Evolutionary conservation across 192 early-diverging fungal species (phyloP).

Genomic region (Linnemannia exigua): DNA sequence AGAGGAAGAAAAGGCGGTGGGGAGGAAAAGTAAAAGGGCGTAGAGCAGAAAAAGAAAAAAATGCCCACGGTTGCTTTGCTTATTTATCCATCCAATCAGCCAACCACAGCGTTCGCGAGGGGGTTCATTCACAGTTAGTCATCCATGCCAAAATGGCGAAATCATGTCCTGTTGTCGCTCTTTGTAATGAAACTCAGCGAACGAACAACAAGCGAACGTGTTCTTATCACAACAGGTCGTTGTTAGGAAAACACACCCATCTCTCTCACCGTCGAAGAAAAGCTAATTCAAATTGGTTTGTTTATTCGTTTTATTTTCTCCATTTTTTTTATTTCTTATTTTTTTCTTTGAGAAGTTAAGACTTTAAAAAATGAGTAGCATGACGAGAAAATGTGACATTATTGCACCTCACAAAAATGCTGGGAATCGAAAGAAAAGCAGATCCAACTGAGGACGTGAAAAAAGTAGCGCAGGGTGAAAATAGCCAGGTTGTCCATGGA

Average conservation of each 20-base stretch:
- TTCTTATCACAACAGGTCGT: not conserved
- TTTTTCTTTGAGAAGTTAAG: not conserved
- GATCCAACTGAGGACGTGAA: no score
- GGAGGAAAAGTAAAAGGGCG: not conserved
- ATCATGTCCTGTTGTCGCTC: not conserved
- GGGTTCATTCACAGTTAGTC: not conserved
- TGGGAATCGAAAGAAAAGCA: not conserved
- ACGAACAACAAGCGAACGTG: not conserved
- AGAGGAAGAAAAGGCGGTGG: not conserved
- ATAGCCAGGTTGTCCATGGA: no score
- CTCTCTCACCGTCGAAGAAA: not conserved
- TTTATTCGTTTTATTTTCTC: not conserved
- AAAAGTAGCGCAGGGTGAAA: not conserved
- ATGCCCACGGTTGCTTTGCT: not conserved
- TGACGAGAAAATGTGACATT: no score
- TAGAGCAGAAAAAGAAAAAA: not conserved
- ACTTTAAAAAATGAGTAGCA: not conserved
- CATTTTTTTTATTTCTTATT: constrained; percentile 4
- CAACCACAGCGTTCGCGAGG: not conserved
- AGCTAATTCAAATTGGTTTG: not conserved
- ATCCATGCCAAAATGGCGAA: constrained; percentile 20
- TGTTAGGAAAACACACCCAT: no score
- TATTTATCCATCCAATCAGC: not conserved
- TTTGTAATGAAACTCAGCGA: not conserved
- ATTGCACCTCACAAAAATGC: not conserved